phyloP scores from a whole-genome alignment of 768 basidiomycete species.

The Rhodosporidiobolus odoratus region DNA sequence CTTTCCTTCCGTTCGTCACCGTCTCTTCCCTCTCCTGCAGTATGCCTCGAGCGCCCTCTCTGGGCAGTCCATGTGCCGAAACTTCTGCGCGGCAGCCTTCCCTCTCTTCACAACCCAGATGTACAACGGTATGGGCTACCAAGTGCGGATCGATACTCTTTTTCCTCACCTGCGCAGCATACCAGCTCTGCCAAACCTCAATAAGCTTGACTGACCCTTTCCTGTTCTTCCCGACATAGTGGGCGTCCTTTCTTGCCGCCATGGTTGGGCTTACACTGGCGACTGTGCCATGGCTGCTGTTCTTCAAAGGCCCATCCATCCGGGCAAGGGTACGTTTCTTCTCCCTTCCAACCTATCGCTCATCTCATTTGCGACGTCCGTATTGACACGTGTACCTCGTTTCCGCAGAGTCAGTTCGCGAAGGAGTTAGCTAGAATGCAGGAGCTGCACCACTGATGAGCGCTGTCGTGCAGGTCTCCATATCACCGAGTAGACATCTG shows the following conservation, averaged over 20 bases:
- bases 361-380: not conserved
- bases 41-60: slow-evolving; percentile 46
- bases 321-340: slow-evolving; percentile 42
- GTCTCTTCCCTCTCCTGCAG: not conserved
- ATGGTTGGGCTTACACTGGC: slow-evolving; percentile 6
- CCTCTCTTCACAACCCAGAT: slow-evolving; percentile 61
- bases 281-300: slow-evolving; percentile 8
- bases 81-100: slow-evolving; percentile 54
- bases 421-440: too few species aligned
- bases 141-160: slow-evolving; percentile 41
- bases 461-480: too few species aligned
- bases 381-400: not conserved
- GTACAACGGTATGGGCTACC: slow-evolving; percentile 57
- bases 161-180: too few species aligned
- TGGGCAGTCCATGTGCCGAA: slow-evolving; percentile 40
- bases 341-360: not conserved
- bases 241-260: slow-evolving; percentile 41
- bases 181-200: not conserved
- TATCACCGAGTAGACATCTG: too few species aligned
- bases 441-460: too few species aligned
- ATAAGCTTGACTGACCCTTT: not conserved
- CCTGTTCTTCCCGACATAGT: slow-evolving; percentile 38
- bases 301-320: slow-evolving; percentile 39
- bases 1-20: too few species aligned
- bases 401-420: too few species aligned